phyloP scores from a whole-genome alignment of 1,139 yeast species.

The Yamadazyma dendronema region DNA sequence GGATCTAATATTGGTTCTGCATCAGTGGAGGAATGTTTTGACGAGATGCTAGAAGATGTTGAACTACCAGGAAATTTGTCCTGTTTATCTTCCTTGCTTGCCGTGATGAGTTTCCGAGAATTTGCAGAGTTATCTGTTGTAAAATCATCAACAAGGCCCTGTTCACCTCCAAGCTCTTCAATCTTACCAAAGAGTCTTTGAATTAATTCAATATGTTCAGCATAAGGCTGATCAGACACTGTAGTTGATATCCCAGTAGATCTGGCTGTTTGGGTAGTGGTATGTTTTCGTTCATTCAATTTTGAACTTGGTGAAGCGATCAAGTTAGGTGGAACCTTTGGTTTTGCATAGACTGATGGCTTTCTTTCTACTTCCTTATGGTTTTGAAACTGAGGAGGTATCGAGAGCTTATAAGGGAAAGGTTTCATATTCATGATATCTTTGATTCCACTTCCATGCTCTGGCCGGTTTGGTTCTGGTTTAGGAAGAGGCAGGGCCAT shows the following conservation, averaged over 20 bases:
- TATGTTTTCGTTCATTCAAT: too few species aligned
- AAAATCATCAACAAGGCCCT: neutral
- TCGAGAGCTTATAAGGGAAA: conserved; percentile 23
- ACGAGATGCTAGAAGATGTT: too few species aligned
- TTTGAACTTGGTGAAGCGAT: too few species aligned
- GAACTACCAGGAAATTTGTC: too few species aligned
- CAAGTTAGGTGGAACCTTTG: conserved; percentile 17
- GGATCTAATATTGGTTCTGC: too few species aligned
- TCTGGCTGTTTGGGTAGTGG: too few species aligned
- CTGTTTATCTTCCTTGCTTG: too few species aligned
- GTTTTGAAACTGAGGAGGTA: conserved; percentile 25
- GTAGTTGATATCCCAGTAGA: too few species aligned
- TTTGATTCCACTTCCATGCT: conserved; percentile 15
- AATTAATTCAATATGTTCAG: neutral
- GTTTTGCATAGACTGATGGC: conserved; percentile 21
- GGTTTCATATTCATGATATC: conserved; percentile 20
- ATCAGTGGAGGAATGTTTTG: too few species aligned
- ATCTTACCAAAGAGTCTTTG: neutral
- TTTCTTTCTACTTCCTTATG: conserved; percentile 12
- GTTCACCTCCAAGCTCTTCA: neutral
- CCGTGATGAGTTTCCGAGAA: too few species aligned
- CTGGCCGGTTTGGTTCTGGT: neutral
- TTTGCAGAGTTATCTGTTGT: too few species aligned
- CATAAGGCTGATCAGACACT: too few species aligned
- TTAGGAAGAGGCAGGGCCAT: neutral